These are phyloP conservation scores for Auriscalpium vulgare DNA, from an alignment of 768 basidiomycete species.

Conservation along the genomic window DNA sequence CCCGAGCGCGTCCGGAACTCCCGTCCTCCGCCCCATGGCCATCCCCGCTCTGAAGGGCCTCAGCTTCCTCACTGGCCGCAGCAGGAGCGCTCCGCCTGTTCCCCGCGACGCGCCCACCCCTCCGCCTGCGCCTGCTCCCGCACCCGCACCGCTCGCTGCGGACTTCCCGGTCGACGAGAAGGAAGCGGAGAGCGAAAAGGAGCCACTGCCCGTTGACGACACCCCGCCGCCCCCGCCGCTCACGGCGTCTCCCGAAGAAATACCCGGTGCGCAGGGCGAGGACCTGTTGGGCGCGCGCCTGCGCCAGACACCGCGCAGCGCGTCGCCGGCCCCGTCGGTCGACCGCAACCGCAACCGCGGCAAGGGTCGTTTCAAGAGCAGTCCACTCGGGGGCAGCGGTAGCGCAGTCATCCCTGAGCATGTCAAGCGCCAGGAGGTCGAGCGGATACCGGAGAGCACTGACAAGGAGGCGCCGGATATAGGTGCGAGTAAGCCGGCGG, in stretches of 20 bases:
- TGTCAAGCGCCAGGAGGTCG: conserved; percentile 22
- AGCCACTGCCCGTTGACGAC: background rate
- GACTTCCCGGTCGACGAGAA: conserved; percentile 3
- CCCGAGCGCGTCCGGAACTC: conserved; percentile 5
- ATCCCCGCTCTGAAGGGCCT: conserved; percentile 13
- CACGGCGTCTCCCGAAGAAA: background rate
- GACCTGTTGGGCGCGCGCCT: background rate
- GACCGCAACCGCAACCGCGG: conserved; percentile 60
- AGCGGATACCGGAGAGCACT: conserved; percentile 6
- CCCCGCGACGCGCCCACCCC: conserved; percentile 10
- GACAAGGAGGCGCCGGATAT: conserved; percentile 13
- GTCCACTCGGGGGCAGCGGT: conserved; percentile 43
- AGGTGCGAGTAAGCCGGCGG: background rate
- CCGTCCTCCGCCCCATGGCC: conserved; percentile 4
- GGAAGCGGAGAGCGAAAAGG: background rate
- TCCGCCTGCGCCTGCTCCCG: background rate
- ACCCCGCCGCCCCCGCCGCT: background rate
- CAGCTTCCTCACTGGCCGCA: conserved; percentile 13
- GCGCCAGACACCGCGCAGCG: conserved; percentile 23
- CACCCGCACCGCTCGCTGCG: background rate
- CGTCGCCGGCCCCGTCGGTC: conserved; percentile 48
- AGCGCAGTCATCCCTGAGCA: conserved; percentile 44
- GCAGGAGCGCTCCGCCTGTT: conserved; percentile 9
- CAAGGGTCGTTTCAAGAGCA: conserved; percentile 67
- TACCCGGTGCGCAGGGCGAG: background rate